Conservation (phyloP, 1,139 yeast genomes). For the Yamadazyma triangularis region DNA sequence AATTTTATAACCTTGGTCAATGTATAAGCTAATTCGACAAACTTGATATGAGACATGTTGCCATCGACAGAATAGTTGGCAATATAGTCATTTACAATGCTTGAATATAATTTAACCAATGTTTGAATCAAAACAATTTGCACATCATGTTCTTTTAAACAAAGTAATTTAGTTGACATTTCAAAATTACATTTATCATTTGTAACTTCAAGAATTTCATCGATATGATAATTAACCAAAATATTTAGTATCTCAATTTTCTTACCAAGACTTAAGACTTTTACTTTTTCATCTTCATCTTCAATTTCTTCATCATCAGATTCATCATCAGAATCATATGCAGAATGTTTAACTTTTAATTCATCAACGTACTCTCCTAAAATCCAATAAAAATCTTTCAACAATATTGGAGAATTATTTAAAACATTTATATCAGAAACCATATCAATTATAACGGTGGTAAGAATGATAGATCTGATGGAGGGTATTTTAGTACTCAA, state of each 20-base stretch:
- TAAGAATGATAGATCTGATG: slow-evolving; percentile 42
- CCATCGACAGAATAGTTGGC: slow-evolving; percentile 17
- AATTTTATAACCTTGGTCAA: slow-evolving; percentile 30
- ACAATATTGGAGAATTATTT: slow-evolving; percentile 35
- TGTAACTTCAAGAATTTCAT: slow-evolving; percentile 16
- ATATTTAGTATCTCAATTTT: slow-evolving; percentile 31
- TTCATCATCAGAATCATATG: slow-evolving; percentile 16
- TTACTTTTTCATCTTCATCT: slow-evolving; percentile 10
- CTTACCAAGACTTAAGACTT: slow-evolving; percentile 18
- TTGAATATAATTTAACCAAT: slow-evolving; percentile 46
- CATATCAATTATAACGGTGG: slow-evolving; percentile 25
- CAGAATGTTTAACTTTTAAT: slow-evolving; percentile 14
- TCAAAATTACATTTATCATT: slow-evolving; percentile 20
- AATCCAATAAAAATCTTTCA: slow-evolving; percentile 61
- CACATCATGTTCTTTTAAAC: slow-evolving; percentile 25
- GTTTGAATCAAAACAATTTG: slow-evolving; percentile 46
- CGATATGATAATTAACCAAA: slow-evolving; percentile 28
- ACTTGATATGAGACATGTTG: slow-evolving; percentile 16
- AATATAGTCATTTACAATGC: slow-evolving; percentile 30
- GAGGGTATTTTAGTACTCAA: slow-evolving; percentile 81
- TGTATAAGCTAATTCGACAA: slow-evolving; percentile 25
- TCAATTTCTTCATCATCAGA: slow-evolving; percentile 18
- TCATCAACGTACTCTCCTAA: slow-evolving; percentile 65
- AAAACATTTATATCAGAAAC: slow-evolving; percentile 26
- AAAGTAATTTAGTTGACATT: slow-evolving; percentile 24